Base-by-base conservation (phyloP, 208 protist genomes). In the Leishmania arabica region DNA sequence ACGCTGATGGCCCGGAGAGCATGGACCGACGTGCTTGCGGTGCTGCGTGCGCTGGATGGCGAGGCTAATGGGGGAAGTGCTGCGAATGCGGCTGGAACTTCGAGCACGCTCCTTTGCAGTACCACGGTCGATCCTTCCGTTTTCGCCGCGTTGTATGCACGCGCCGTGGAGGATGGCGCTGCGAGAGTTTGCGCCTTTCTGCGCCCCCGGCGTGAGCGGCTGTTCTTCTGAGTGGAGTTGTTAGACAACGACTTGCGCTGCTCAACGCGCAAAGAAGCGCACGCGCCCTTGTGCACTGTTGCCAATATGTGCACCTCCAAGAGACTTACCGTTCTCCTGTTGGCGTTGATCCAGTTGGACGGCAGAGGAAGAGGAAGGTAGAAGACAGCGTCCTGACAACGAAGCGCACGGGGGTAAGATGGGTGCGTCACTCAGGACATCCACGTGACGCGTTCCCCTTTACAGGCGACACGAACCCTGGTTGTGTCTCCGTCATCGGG, bases 181-280 rank as follows among this genome's bases (percentile, higher is more conserved):
- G 86, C 88, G n/a, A 75, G 79, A 34, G 85, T 96, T 34, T 95
- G 91, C 80, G 82, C 87, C 3, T 82, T 89, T 51, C 77, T 96
- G 47, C 89, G 91, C 0, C 62, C 73, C 17, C 86, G 84, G 17
- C 89, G 93, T n/a, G 86, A 95, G 80, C 77, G 74, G 54, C 81
- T 95, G 19, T 97, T 97, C 80, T 95, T 95, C 62, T 95, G 80
- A 86, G 37, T 5, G n/a, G 21, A 45, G 27, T 19, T 21, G n/a
- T 31, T 0, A 15, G 47, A 40, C n/a, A 58, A 0, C 49, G 31
- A 56, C 42, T 58, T 47, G 70, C 47, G 47, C 0, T 58, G 47
- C 6, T 58, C 24, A 34, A n/a, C 53, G 75, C 42, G 51, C 13
- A 65, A 53, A 47, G 34, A 53, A 37, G 51, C 66, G 49, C 27